Evolutionary conservation across 129 eudicot species (phyloP).

Genomic region (Flaveria robusta): DNA sequence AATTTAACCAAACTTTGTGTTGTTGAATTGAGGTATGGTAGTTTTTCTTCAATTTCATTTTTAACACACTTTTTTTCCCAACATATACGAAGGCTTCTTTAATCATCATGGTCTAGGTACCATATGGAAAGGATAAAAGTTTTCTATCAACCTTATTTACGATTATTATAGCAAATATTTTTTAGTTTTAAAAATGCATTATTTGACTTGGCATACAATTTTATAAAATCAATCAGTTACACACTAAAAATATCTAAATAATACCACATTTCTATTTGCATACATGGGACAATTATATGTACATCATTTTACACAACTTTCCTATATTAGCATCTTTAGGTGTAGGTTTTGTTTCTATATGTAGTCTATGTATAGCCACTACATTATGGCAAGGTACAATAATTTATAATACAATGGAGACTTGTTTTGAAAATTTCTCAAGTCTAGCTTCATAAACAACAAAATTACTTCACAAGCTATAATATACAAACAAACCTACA

Average conservation of each 20-base stretch:
- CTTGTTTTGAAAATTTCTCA: neutral
- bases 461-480: neutral
- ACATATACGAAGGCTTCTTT: too few relatives aligned
- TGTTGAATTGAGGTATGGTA: too few relatives aligned
- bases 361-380: conserved; percentile 7
- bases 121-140: too few relatives aligned
- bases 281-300: neutral
- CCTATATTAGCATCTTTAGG: conserved; percentile 14
- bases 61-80: too few relatives aligned
- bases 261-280: neutral
- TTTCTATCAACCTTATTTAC: neutral
- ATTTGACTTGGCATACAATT: neutral
- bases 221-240: neutral
- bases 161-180: neutral
- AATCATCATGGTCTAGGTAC: too few relatives aligned
- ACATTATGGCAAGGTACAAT: conserved; percentile 19
- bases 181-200: too few relatives aligned
- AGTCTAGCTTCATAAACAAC: neutral
- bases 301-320: neutral
- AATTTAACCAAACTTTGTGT: too few relatives aligned
- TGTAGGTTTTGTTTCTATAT: conserved; percentile 6
- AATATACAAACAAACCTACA: neutral
- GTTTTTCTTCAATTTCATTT: too few relatives aligned
- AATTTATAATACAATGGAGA: neutral
- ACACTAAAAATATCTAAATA: neutral